A percentile compares a stretch with the other conserved stretches of the same genome.
These are phyloP conservation scores for Triticum urartu DNA, from an alignment of 176 grass and related monocot species.

Conservation along the genomic window DNA sequence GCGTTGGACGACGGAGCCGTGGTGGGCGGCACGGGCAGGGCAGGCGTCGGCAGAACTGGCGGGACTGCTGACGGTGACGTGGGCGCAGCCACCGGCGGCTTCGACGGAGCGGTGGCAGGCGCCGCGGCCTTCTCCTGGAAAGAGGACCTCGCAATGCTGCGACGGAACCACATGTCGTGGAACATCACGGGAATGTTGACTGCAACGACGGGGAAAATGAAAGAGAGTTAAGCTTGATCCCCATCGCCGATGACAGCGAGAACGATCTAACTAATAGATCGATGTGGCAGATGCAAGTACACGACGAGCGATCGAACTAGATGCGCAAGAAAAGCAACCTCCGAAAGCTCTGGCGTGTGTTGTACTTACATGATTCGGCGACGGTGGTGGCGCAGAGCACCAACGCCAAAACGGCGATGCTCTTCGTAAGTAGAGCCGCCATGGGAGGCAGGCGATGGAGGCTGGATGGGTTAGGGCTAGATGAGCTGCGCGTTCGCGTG, in stretches of 20 bases:
- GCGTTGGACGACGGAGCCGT: not conserved
- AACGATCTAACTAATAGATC: not conserved
- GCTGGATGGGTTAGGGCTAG: not conserved
- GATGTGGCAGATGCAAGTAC: not conserved
- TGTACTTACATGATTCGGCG: conserved; percentile 7
- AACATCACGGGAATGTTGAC: not conserved
- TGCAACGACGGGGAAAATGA: not conserved
- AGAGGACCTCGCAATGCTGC: not conserved
- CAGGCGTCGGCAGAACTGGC: not conserved
- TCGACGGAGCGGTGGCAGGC: not conserved
- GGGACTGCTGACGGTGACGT: not conserved
- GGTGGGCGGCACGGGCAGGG: not conserved
- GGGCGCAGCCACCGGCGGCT: not conserved
- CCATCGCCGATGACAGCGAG: not conserved
- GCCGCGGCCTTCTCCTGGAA: not conserved
- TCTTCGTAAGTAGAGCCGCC: not conserved
- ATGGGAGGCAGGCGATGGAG: not conserved
- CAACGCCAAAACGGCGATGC: conserved; percentile 3
- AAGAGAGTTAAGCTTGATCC: too few relatives aligned
- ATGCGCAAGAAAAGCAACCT: not conserved
- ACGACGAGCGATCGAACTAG: not conserved
- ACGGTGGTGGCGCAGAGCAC: conserved; percentile 24
- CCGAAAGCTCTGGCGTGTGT: not conserved
- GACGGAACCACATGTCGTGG: not conserved
- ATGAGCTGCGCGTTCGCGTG: not conserved